phyloP scores from a whole-genome alignment of 108 stramenopile species.

The Pseudonitzschia delicatissima region DNA sequence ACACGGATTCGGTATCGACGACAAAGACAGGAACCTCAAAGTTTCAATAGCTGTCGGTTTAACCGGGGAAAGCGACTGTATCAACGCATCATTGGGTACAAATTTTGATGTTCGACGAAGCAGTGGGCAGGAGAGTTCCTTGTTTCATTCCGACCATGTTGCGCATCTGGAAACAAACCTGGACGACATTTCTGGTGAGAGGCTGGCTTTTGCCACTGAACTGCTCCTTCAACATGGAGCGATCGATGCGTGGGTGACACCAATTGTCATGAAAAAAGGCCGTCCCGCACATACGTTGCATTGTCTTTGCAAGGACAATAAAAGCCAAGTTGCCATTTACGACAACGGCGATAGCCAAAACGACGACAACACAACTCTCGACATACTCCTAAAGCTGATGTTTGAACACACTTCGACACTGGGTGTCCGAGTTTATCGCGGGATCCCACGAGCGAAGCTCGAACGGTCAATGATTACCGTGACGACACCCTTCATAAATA shows the following conservation, averaged over 20 bases:
- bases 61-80: neutral
- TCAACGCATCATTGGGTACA: neutral
- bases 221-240: constrained; percentile 66
- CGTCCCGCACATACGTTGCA: constrained; percentile 80
- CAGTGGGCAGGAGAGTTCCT: neutral
- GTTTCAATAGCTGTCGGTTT: neutral
- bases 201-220: constrained; percentile 67
- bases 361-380: constrained; percentile 16
- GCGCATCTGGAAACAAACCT: constrained; percentile 81
- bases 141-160: constrained; percentile 32
- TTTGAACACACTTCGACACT: constrained; percentile 89
- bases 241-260: constrained; percentile 84
- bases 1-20: neutral
- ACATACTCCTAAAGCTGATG: constrained; percentile 55
- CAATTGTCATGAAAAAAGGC: constrained; percentile 95
- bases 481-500: constrained; percentile 39
- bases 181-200: constrained; percentile 90
- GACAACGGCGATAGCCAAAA: constrained; percentile 11
- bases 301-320: constrained; percentile 57
- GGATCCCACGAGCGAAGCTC: constrained; percentile 72
- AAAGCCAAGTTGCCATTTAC: no score
- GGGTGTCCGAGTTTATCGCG: constrained; percentile 72
- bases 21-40: neutral
- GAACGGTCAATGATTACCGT: constrained; percentile 56
- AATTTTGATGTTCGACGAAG: neutral